Percentiles rank a stretch among this genome's conserved stretches.
phyloP scores from a whole-genome alignment of 306 rosid species.

The Corylus americana region DNA sequence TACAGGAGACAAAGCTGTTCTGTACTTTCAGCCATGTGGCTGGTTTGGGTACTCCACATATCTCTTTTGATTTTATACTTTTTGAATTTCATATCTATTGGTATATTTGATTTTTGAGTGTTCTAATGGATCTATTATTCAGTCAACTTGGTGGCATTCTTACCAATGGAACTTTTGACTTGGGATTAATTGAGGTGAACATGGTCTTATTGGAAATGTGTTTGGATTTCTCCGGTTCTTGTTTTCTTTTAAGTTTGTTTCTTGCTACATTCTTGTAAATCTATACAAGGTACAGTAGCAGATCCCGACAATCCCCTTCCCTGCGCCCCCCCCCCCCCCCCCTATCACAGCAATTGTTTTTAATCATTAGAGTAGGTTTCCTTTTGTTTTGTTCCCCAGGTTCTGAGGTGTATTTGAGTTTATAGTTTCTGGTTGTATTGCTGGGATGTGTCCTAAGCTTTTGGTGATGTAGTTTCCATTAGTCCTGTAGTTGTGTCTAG shows the following conservation, averaged over 20 bases:
- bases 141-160: conserved; percentile 3
- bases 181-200: neutral
- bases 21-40: conserved; percentile 93
- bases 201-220: neutral
- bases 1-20: conserved; percentile 86
- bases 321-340: no score
- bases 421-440: neutral
- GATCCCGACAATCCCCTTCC: neutral
- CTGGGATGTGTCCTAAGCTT: neutral
- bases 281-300: neutral
- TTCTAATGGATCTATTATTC: conserved; percentile 3
- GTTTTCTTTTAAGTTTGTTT: neutral
- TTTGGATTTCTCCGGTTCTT: neutral
- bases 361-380: neutral
- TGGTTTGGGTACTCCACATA: conserved; percentile 72
- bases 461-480: neutral
- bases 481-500: neutral
- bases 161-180: neutral
- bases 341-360: neutral
- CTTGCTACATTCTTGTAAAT: neutral
- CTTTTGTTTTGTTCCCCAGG: neutral
- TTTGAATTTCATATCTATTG: conserved; percentile 4
- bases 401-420: neutral
- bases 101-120: neutral
- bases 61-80: conserved; percentile 8